Evolutionary conservation across 2,329 filamentous ascomycete genomes (phyloP).

Genomic region (Fonsecaea pugnacius): DNA sequence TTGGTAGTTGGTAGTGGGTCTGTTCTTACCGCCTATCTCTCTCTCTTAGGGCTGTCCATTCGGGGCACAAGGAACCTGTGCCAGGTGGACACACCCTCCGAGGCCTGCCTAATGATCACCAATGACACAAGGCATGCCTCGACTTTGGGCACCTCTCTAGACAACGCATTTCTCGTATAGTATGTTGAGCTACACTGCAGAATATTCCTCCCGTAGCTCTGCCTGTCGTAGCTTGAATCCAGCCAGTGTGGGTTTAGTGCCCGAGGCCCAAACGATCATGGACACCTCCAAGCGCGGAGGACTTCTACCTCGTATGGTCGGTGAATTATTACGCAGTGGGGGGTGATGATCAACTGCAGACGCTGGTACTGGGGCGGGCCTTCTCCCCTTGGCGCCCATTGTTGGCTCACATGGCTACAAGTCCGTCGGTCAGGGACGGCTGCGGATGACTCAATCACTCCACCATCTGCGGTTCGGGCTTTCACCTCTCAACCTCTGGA

Average conservation of each 20-base stretch:
- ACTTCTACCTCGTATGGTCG: too few relatives aligned
- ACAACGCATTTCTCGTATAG: neutral
- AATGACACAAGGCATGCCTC: too few relatives aligned
- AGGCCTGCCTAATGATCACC: too few relatives aligned
- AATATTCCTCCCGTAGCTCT: neutral
- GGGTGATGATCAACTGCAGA: neutral
- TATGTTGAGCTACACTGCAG: neutral
- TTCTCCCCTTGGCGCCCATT: slow-evolving; percentile 22
- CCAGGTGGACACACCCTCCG: too few relatives aligned
- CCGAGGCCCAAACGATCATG: too few relatives aligned
- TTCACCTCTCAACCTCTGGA: neutral
- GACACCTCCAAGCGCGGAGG: too few relatives aligned
- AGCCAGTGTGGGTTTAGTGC: too few relatives aligned
- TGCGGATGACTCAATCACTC: slow-evolving; percentile 3
- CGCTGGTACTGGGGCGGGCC: neutral
- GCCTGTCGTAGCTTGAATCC: neutral
- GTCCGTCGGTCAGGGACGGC: neutral
- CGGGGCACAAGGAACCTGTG: too few relatives aligned
- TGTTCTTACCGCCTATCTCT: too few relatives aligned
- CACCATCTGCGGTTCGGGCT: neutral
- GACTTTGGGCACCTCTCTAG: neutral
- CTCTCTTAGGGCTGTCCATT: too few relatives aligned
- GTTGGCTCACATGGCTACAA: neutral
- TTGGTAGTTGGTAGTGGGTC: too few relatives aligned
- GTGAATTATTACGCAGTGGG: neutral